Evolutionary conservation across 1,284 basidiomycete species (phyloP).

Genomic region (Rhodotorula sp.): DNA sequence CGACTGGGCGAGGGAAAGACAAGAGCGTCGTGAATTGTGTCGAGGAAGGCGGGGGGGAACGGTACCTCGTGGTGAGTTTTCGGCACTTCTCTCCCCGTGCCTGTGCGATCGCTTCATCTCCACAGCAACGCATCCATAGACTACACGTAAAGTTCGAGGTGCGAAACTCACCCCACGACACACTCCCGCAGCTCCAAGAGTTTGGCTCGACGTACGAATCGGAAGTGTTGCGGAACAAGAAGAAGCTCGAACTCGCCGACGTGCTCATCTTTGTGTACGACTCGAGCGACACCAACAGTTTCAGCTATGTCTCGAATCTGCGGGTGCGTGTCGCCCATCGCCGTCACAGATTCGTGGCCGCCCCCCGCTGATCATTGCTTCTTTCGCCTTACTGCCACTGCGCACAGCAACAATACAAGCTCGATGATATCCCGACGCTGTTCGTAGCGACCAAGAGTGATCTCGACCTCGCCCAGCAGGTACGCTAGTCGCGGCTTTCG

Average conservation of each 20-base stretch:
- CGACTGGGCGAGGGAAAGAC: constrained; percentile 79
- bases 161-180: too few species aligned
- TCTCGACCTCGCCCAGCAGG: constrained; percentile 90
- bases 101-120: too few species aligned
- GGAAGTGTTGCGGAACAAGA: constrained; percentile 81
- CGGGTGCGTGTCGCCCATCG: constrained; percentile 59
- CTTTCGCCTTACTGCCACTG: background rate
- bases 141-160: too few species aligned
- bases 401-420: constrained; percentile 86
- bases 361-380: background rate
- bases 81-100: too few species aligned
- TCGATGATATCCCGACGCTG: constrained; percentile 88
- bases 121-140: too few species aligned
- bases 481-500: constrained; percentile 48
- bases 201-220: constrained; percentile 94
- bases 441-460: constrained; percentile 99
- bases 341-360: background rate
- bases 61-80: constrained; percentile 83
- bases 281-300: constrained; percentile 97
- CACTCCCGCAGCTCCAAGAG: constrained; percentile 73
- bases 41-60: constrained; percentile 90
- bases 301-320: constrained; percentile 95
- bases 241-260: constrained; percentile 88
- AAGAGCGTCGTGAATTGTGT: constrained; percentile 92
- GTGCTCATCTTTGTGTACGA: constrained; percentile 96